Evolutionary conservation across 2,329 filamentous ascomycete species (phyloP).

Genomic region (Nectriaceae sp.): DNA sequence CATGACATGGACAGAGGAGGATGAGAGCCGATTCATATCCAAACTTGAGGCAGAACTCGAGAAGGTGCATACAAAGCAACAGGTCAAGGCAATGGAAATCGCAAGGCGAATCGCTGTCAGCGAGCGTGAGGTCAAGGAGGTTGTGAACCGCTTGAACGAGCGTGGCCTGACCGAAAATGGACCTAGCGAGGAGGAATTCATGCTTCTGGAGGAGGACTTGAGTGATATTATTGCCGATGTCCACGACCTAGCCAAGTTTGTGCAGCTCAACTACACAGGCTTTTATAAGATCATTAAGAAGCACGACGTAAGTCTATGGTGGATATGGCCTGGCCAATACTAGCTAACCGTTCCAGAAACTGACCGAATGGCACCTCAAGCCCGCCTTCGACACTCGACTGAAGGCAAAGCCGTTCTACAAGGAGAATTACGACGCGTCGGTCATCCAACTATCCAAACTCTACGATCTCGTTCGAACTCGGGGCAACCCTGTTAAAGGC

Average conservation of each 20-base stretch:
- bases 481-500: conserved; percentile 88
- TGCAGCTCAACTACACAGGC: conserved; percentile 96
- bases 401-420: conserved; percentile 97
- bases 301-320: conserved; percentile 71
- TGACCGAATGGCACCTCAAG: conserved; percentile 88
- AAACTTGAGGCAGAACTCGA: conserved; percentile 90
- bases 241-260: conserved; percentile 96
- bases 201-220: conserved; percentile 89
- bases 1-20: conserved; percentile 83
- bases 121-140: conserved; percentile 87
- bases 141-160: conserved; percentile 73
- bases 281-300: conserved; percentile 99
- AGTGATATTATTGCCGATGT: conserved; percentile 99
- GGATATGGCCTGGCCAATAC: neutral
- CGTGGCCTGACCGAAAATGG: conserved; percentile 57
- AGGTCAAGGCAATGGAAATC: conserved; percentile 96
- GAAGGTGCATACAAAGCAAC: conserved; percentile 97
- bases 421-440: conserved; percentile 96
- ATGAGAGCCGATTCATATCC: conserved; percentile 85
- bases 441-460: conserved; percentile 93
- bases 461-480: conserved; percentile 91
- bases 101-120: conserved; percentile 84
- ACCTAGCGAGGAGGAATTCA: conserved; percentile 88
- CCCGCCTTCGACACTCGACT: conserved; percentile 95
- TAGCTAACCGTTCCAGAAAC: conserved; percentile 69